These are phyloP conservation scores for Apiospora kogelbergensis DNA, from an alignment of 2,329 filamentous ascomycete species.

Conservation along the genomic window DNA sequence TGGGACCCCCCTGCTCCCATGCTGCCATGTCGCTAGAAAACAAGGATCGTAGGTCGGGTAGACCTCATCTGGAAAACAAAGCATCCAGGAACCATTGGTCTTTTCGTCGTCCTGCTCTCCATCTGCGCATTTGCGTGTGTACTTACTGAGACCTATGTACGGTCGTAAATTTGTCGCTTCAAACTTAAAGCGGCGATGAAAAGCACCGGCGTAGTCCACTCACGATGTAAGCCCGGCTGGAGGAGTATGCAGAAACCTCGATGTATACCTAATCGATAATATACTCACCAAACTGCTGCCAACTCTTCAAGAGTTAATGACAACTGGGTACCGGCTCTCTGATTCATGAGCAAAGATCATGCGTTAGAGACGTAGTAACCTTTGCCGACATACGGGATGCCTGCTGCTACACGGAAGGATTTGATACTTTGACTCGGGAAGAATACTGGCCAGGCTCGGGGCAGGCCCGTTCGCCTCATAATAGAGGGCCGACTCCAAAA, in stretches of 20 bases:
- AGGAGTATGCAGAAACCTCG: neutral
- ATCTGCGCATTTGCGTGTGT: neutral
- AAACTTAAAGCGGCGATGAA: neutral
- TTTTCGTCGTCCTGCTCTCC: neutral
- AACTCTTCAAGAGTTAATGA: neutral
- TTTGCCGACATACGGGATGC: neutral
- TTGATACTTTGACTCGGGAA: neutral
- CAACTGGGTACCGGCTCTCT: neutral
- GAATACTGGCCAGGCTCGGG: neutral
- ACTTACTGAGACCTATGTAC: neutral
- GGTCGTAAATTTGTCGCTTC: neutral
- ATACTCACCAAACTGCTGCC: neutral
- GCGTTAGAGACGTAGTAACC: neutral
- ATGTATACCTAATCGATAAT: constrained; percentile 2
- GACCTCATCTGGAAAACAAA: constrained; percentile 10
- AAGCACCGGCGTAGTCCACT: neutral
- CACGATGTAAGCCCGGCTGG: neutral
- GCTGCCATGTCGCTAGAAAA: neutral
- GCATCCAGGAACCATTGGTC: constrained; percentile 6
- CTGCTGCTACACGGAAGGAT: neutral
- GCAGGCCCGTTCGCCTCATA: neutral
- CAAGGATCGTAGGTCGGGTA: constrained; percentile 1
- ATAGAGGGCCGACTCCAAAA: neutral
- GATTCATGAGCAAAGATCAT: constrained; percentile 1
- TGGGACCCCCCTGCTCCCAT: neutral